Evolutionary conservation across 148 eudicot genomes (phyloP), one percentile per base, ranked within the genome.

Genomic region (Rhododendron ferrugineum): DNA sequence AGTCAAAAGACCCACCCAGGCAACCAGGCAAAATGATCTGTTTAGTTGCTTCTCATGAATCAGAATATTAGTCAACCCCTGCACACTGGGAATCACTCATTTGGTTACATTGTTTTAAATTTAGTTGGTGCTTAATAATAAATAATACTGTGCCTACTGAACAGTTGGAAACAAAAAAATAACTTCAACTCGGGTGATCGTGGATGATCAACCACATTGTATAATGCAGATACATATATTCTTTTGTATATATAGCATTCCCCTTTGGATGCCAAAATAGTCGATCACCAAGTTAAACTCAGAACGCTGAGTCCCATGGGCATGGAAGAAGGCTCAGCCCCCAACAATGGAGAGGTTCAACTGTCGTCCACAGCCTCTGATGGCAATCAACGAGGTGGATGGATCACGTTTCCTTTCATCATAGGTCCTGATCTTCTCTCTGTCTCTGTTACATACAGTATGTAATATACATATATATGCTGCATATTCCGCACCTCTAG

Each of bases 341-440:
- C 64, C 42, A 15, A 9, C 26, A 36, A 32, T 20, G 49, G 73
- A 60, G 73, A 81, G 42, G 36, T 5, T 11, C 75, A 62, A 8
- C 9, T 40, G 23, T 11, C 75, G 11, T 64, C 70, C 1, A n/a
- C 32, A 3, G 7, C 54, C 42, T 64, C 54, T 5, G 37, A 36
- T 26, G 32, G 64, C 10, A 82, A 82, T 32, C 42, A 82, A 8
- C 84, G 54, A 13, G 91, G 91, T 18, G 91, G 91, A 16, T 89
- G 91, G 91, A 83, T 87, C 82, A 89, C 91, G 9, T 58, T 87
- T 83, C 91, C 91, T 5, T 89, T 89, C 81, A 89, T 89, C 82
- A 83, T 77, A 47, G 91, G 91, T 89, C 52, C 14, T 49, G 20
- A 16, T 16, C 58, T 54, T 54, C 18, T 3, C 22, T 54, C 58